phyloP scores from a whole-genome alignment of 768 basidiomycete genomes.

The Lactarius psammicola region DNA sequence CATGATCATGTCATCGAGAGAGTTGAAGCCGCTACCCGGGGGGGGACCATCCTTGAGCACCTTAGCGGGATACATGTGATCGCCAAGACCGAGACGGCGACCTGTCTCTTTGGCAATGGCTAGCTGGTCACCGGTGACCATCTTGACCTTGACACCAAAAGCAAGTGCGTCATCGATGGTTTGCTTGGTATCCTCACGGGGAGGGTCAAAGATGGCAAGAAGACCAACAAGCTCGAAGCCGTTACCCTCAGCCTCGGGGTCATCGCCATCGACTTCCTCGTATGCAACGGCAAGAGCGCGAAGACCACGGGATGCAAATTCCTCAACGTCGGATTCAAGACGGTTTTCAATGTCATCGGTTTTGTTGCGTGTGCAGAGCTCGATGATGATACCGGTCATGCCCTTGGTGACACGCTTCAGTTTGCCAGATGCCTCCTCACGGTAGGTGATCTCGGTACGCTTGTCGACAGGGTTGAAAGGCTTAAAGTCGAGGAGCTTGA shows the following conservation, averaged over 20 bases:
- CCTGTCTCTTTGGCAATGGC: conserved; percentile 99
- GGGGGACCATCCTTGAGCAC: conserved; percentile 97
- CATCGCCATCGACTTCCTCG: conserved; percentile 86
- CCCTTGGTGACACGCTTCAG: conserved; percentile 99
- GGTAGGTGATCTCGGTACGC: conserved; percentile 98
- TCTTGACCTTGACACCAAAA: conserved; percentile 98
- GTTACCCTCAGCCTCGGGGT: conserved; percentile 84
- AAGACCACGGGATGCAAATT: conserved; percentile 93
- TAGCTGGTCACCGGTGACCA: conserved; percentile 99
- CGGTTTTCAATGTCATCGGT: conserved; percentile 86
- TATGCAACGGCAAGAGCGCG: conserved; percentile 95
- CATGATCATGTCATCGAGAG: conserved; percentile 97
- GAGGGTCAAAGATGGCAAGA: conserved; percentile 96
- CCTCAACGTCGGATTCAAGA: conserved; percentile 94
- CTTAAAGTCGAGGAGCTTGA: conserved; percentile 98
- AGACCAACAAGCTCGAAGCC: conserved; percentile 98
- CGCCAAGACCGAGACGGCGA: conserved; percentile 94
- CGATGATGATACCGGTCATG: conserved; percentile 99
- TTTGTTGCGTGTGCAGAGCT: conserved; percentile 97
- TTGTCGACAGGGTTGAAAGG: conserved; percentile 99
- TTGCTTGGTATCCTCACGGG: conserved; percentile 97
- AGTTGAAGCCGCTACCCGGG: conserved; percentile 77
- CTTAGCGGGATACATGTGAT: conserved; percentile 99
- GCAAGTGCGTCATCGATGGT: conserved; percentile 96
- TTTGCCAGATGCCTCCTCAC: conserved; percentile 89